These are phyloP conservation scores for Vitis hybrid DNA, from an alignment of 177 flowering plant species.

Conservation along the genomic window DNA sequence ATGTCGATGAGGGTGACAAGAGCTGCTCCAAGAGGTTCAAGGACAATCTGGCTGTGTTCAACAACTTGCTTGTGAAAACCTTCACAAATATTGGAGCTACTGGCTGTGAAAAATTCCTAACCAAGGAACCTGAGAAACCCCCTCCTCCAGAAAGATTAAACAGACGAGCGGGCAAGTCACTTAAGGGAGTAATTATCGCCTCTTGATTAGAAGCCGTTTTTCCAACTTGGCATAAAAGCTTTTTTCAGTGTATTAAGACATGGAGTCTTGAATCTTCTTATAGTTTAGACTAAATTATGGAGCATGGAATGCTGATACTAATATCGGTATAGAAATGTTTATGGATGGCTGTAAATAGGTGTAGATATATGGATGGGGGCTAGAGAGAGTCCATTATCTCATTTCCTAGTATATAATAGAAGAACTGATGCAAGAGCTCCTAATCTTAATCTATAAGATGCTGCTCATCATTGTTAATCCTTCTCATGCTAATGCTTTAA, in stretches of 20 bases:
- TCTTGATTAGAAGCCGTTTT: not conserved
- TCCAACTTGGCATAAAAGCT: no score
- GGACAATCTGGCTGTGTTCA: conserved; percentile 24
- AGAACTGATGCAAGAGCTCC: no score
- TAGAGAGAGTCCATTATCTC: no score
- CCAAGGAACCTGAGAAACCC: not conserved
- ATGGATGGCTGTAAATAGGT: not conserved
- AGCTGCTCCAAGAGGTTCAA: conserved; percentile 51
- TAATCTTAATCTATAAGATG: no score
- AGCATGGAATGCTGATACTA: no score
- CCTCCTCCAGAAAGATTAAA: conserved; percentile 12
- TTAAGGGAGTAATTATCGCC: conserved; percentile 3
- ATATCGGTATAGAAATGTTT: not conserved
- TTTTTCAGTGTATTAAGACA: no score
- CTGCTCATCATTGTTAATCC: no score
- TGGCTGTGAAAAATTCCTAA: conserved; percentile 47
- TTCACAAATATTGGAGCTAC: conserved; percentile 52
- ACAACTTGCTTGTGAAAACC: conserved; percentile 40
- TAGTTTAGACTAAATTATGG: no score
- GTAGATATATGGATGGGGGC: not conserved
- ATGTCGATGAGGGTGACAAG: conserved; percentile 44
- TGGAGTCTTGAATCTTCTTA: no score
- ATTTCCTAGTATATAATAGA: no score
- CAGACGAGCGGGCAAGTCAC: not conserved
- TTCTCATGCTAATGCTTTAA: no score